A percentile compares a stretch with the other conserved stretches of the same genome.
Conservation (phyloP, 768 basidiomycete species). For the Boletus eberwhitei region DNA sequence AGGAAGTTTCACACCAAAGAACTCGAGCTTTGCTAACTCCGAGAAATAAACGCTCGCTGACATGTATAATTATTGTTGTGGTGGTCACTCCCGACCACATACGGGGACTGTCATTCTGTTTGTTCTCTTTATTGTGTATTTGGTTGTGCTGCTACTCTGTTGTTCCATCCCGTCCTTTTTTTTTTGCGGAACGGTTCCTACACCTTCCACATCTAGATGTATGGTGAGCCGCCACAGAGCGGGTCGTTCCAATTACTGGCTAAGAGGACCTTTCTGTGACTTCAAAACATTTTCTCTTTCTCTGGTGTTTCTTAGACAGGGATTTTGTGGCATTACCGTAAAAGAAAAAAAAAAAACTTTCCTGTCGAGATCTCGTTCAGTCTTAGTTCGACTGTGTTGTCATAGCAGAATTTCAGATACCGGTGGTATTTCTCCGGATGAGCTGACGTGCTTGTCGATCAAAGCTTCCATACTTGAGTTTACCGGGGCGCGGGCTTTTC, state of each 20-base stretch:
- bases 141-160: not conserved
- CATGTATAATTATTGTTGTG: slow-evolving; percentile 5
- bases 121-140: slow-evolving; percentile 30
- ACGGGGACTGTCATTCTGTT: slow-evolving; percentile 14
- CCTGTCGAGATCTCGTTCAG: too few relatives aligned
- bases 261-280: slow-evolving; percentile 1
- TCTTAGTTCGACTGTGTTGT: too few relatives aligned
- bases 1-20: slow-evolving; percentile 22
- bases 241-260: not conserved
- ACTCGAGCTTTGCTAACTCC: slow-evolving; percentile 26
- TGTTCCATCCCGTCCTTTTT: not conserved
- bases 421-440: not conserved
- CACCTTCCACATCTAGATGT: slow-evolving; percentile 9
- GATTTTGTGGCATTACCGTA: not conserved
- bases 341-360: too few relatives aligned
- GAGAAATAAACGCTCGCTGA: slow-evolving; percentile 21
- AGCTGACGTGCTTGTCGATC: not conserved
- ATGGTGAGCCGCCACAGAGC: not conserved
- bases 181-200: not conserved
- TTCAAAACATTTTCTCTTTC: not conserved
- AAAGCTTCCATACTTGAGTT: not conserved
- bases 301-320: not conserved
- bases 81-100: slow-evolving; percentile 13
- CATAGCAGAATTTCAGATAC: not conserved
- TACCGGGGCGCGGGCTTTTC: not conserved